Conservation (phyloP, 2,329 filamentous ascomycete species). For the Cyphellophora europaea region DNA sequence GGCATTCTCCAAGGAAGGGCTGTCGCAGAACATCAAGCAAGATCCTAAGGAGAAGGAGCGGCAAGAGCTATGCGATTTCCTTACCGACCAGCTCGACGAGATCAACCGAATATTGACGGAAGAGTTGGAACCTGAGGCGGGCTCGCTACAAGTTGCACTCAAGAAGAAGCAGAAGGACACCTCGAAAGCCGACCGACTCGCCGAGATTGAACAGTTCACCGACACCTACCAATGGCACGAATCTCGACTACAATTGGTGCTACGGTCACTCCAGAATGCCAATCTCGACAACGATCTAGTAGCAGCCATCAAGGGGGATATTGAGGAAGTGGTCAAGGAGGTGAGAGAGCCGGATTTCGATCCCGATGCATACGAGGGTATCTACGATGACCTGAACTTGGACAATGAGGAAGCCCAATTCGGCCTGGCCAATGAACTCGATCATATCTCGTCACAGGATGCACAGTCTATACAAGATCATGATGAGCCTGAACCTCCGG, state of each 20-base stretch:
- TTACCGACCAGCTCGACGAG: conserved; percentile 80
- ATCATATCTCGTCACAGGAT: conserved; percentile 91
- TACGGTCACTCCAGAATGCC: conserved; percentile 85
- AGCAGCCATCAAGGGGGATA: conserved; percentile 78
- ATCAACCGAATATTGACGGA: conserved; percentile 73
- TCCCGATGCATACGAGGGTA: conserved; percentile 68
- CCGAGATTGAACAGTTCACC: conserved; percentile 72
- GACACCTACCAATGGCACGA: conserved; percentile 97
- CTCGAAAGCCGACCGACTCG: conserved; percentile 75
- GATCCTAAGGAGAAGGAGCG: conserved; percentile 98
- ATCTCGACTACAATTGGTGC: conserved; percentile 80
- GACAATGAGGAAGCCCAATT: conserved; percentile 85
- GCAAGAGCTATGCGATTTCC: conserved; percentile 75
- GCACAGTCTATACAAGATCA: conserved; percentile 88
- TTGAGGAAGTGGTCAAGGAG: conserved; percentile 90
- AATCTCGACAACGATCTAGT: conserved; percentile 82
- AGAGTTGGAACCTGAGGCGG: conserved; percentile 79
- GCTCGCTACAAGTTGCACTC: conserved; percentile 74
- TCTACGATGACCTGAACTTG: conserved; percentile 90
- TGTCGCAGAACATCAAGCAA: conserved; percentile 82
- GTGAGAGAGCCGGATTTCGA: conserved; percentile 82
- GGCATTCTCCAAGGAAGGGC: conserved; percentile 94
- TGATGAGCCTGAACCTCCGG: conserved; percentile 46
- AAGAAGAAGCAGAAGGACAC: conserved; percentile 91
- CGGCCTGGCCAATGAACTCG: conserved; percentile 70